Evolutionary conservation across 2,329 filamentous ascomycete species (phyloP), one percentile per base, ranked within the genome.

Genomic region (Fusarium compactum): DNA sequence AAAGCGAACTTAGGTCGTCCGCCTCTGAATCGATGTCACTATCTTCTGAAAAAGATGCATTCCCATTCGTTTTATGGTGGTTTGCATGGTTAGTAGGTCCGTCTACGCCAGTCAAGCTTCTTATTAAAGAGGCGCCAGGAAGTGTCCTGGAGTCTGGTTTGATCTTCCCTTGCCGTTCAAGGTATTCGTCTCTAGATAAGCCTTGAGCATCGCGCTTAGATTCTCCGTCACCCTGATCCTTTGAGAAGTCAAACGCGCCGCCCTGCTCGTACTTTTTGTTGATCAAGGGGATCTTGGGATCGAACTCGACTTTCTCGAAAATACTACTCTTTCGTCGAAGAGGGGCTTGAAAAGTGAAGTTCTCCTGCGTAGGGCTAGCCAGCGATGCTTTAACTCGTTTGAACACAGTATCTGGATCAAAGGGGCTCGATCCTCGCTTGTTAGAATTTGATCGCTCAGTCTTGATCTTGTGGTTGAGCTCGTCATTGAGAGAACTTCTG

Each of bases 251-350:
- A 65, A 87, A 90, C 4, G 84, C 81, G 16, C 87, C 87, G 7
- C 84, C 86, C 47, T 84, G 83, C 68, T 87, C 84, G 67, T 90
- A 90, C 69, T 89, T 89, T 67, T 85, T 87, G 67, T 85, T 87
- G 45, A 87, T 86, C 58, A 84, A 77, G 1, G 86, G 84, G 32
- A 89, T 78, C 18, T 81, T 81, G 8, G 85, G 82, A 27, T 87
- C 85, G 51, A 90, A 87, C 41, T 85, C 80, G 30, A 89, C 81
- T 66, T 83, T 87, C 32, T 86, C 85, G 66, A 88, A 90, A 14
- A 85, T 80, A 62, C 83, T 87, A 11, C 77, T 78, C 34, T 83
- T 83, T 11, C 82, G 80, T 68, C 73, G 6, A 72, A 63, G 24
- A 62, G 66, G 51, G 74, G 69, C 51, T 74, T 67, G 58, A 60